Evolutionary conservation across 108 stramenopile species (phyloP).

Genomic region (Pseudonitzschia pungens): DNA sequence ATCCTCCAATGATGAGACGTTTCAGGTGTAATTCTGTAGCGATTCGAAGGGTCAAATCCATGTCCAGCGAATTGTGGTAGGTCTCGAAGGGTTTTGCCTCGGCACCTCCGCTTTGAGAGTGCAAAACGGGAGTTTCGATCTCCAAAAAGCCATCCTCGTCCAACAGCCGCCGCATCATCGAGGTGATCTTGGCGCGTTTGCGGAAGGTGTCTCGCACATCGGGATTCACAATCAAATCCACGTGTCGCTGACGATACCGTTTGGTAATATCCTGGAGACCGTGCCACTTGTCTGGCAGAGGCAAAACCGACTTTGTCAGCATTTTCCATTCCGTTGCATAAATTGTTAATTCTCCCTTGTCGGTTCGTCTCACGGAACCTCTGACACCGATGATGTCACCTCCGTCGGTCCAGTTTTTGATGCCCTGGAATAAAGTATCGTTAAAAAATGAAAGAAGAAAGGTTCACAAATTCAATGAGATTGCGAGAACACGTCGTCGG

Average conservation of each 20-base stretch:
- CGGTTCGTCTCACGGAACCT: slow-evolving; percentile 91
- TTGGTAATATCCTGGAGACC: slow-evolving; percentile 93
- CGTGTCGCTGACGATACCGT: slow-evolving; percentile 92
- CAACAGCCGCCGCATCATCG: slow-evolving; percentile 84
- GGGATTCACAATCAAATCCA: slow-evolving; percentile 96
- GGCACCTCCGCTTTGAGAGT: slow-evolving; percentile 93
- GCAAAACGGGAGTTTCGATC: slow-evolving; percentile 98
- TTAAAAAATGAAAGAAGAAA: slow-evolving; percentile 1
- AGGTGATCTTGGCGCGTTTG: slow-evolving; percentile 87
- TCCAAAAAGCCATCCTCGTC: slow-evolving; percentile 94
- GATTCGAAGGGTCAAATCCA: slow-evolving; percentile 94
- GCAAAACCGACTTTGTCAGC: slow-evolving; percentile 93
- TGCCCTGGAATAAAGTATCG: slow-evolving; percentile 37
- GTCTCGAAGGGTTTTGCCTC: slow-evolving; percentile 99
- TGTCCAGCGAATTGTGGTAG: slow-evolving; percentile 92
- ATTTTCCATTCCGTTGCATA: slow-evolving; percentile 93
- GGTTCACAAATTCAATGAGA: neutral
- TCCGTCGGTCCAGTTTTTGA: slow-evolving; percentile 93
- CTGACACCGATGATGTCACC: slow-evolving; percentile 95
- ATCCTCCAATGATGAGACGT: slow-evolving; percentile 95
- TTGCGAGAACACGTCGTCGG: neutral
- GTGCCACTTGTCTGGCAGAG: slow-evolving; percentile 96
- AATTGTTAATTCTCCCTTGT: slow-evolving; percentile 96
- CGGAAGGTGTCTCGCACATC: slow-evolving; percentile 89
- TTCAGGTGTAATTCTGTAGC: slow-evolving; percentile 99